A percentile compares a stretch with the other conserved stretches of the same genome.
Conservation (phyloP, 257 asterid species). For the Mitragyna speciosa region DNA sequence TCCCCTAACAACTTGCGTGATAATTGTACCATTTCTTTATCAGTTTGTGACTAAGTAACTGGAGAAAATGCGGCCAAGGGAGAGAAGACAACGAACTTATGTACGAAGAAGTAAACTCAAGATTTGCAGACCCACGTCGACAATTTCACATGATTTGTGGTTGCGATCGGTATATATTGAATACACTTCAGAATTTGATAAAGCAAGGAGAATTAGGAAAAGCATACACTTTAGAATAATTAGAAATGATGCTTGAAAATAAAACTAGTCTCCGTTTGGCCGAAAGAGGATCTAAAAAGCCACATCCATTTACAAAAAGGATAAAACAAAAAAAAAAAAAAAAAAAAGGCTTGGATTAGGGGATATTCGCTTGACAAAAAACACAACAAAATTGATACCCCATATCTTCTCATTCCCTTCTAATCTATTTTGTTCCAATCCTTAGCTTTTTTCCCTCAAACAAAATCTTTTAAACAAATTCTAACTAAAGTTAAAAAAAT, state of each 20-base stretch:
- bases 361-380: constrained; percentile 47
- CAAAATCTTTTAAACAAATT: constrained; percentile 4
- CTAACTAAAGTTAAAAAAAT: too few relatives aligned
- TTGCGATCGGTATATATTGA: background rate
- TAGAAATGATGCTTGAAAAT: background rate
- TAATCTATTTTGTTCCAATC: constrained; percentile 17
- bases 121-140: background rate
- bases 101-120: background rate
- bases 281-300: constrained; percentile 37
- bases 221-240: constrained; percentile 7
- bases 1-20: background rate
- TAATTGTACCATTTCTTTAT: background rate
- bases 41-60: background rate
- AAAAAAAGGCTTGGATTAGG: constrained; percentile 5
- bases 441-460: background rate
- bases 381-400: constrained; percentile 40
- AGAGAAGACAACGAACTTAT: background rate
- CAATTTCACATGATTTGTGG: too few relatives aligned
- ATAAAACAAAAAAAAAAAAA: too few relatives aligned
- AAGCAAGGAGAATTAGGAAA: background rate
- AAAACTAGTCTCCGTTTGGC: constrained; percentile 19
- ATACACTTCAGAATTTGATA: background rate
- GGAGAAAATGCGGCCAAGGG: background rate
- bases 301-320: constrained; percentile 48
- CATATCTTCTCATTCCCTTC: constrained; percentile 39